A percentile compares a stretch with the other conserved stretches of the same genome.
phyloP scores from a whole-genome alignment of 495 filamentous ascomycete genomes.

The Penicillium alfredii region DNA sequence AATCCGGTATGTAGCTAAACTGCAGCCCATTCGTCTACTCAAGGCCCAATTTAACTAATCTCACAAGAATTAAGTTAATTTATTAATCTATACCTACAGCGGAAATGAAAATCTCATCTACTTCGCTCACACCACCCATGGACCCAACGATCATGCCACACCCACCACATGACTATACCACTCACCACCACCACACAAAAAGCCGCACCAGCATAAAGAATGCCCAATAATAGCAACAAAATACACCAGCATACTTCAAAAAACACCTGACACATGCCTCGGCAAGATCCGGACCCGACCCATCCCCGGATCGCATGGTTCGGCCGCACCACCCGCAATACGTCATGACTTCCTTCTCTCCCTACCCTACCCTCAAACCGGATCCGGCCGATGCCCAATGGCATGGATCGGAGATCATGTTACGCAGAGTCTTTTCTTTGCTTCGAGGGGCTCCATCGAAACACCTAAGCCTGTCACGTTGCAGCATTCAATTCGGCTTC shows the following conservation, averaged over 20 bases:
- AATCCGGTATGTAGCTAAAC: no score
- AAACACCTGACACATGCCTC: no score
- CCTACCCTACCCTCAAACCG: neutral
- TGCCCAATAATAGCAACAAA: no score
- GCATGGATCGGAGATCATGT: neutral
- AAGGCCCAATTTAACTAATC: no score
- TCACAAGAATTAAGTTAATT: no score
- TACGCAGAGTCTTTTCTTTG: no score
- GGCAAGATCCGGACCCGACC: neutral
- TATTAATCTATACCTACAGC: no score
- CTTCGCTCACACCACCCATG: neutral
- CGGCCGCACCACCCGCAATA: slow-evolving; percentile 4
- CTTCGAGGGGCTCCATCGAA: neutral
- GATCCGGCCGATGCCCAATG: neutral
- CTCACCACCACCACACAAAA: neutral
- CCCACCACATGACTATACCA: neutral
- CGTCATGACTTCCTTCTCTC: neutral
- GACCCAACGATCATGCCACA: slow-evolving; percentile 1
- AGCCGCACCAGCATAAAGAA: no score
- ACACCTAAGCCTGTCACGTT: neutral
- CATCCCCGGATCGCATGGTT: slow-evolving; percentile 5
- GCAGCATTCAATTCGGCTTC: no score
- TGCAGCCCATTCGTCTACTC: no score
- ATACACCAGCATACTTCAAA: no score
- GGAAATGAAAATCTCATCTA: no score